Base-by-base conservation (phyloP, 345 rosid species). In the Melastoma malabathricum region DNA sequence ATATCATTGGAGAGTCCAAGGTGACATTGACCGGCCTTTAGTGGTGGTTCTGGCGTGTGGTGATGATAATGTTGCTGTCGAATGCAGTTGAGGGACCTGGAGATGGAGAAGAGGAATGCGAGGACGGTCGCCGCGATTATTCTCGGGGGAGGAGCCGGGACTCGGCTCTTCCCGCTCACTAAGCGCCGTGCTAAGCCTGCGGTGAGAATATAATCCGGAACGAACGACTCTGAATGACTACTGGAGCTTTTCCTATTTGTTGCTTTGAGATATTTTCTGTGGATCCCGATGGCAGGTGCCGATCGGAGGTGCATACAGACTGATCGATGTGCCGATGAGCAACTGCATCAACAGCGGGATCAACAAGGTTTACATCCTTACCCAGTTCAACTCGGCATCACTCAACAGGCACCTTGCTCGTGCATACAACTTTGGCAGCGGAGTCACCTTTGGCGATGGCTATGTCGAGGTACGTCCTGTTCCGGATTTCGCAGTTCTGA, bases 241-340 rank as follows among this genome's bases (percentile, higher is more conserved):
- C 9, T 12, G 12, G 41, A 34, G 41, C 41, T 1, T 34, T 9
- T 34, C 4, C 2, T 22, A 22, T 34, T 34, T 9, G 41, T 34
- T 9, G 10, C 12, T 34, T 34, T 9, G 12, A 0, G 12, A 34
- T 2, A 7, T 34, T 34, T 47, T 43, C 14, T 9, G 13, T 46
- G 10, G 31, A 16, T 1, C 34, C 31, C n/a, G 2, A 25, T 29
- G 59, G 59, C 43, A 86, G 98, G 96, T 86, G 18, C 92, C 94
- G 3, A 82, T 86, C 13, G 98, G 94, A 31, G 98, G 98, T 23
- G 80, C 96, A 41, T 90, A 90, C 66, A 76, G 98, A 72, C 76
- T 90, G 66, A 86, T 90, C 49, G 98, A 86, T 66, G 98, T 90
- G 67, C 98, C 98, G 5, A 90, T 90, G 98, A 90, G 96, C 77